Evolutionary conservation across 2,329 filamentous ascomycete genomes (phyloP).

Genomic region (Tolypocladium ophioglossoides): DNA sequence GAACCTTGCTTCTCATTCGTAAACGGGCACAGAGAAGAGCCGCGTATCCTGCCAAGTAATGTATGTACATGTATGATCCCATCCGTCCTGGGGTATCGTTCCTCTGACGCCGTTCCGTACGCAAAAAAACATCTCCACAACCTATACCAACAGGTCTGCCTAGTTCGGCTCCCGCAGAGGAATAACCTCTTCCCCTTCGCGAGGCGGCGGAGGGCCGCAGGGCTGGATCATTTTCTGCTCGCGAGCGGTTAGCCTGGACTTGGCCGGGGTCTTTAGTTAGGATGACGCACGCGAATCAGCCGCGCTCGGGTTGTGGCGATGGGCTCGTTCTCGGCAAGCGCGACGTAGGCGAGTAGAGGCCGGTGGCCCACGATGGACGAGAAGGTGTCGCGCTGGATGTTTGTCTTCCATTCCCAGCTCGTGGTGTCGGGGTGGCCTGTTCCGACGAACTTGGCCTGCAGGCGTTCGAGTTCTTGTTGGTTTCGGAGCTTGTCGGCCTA

Average conservation of each 20-base stretch:
- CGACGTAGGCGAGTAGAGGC: constrained; percentile 78
- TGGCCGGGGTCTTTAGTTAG: not conserved
- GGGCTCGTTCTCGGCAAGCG: constrained; percentile 78
- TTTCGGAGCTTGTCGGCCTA: constrained; percentile 96
- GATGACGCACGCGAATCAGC: constrained; percentile 57
- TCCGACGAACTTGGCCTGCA: constrained; percentile 91
- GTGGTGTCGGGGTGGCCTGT: constrained; percentile 95
- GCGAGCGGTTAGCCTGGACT: constrained; percentile 1
- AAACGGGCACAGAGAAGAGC: not conserved
- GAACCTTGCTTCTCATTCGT: not conserved
- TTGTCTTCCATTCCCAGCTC: constrained; percentile 94
- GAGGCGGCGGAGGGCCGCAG: constrained; percentile 44
- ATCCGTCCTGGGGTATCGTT: not conserved
- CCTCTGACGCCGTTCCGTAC: not conserved
- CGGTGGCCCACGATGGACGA: constrained; percentile 84
- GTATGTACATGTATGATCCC: not conserved
- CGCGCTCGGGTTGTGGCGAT: constrained; percentile 68
- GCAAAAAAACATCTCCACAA: not conserved
- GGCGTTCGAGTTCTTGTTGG: constrained; percentile 92
- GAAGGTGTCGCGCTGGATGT: constrained; percentile 89
- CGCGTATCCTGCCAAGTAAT: not conserved
- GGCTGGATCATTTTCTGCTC: constrained; percentile 57
- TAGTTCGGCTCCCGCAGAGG: not conserved
- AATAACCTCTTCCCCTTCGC: constrained; percentile 32
- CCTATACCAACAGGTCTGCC: not conserved